Evolutionary conservation across 2,329 filamentous ascomycete species (phyloP).

Genomic region (Coleophoma crateriformis): DNA sequence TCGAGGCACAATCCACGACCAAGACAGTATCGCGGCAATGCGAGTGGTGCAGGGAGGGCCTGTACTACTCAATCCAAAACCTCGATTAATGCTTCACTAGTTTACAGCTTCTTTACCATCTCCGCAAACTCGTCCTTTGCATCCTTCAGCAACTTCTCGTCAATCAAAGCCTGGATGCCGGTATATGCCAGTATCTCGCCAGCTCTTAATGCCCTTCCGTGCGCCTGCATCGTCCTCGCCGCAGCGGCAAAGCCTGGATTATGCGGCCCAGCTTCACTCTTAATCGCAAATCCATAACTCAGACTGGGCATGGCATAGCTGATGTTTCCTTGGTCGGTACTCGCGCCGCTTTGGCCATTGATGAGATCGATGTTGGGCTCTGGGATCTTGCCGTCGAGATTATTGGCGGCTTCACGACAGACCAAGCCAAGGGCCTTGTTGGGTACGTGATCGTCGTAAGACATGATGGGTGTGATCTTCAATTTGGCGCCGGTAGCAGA

Average conservation of each 20-base stretch:
- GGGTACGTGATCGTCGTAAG: constrained; percentile 50
- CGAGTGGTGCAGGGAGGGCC: too few species aligned
- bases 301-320: constrained; percentile 52
- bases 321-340: constrained; percentile 55
- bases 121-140: constrained; percentile 35
- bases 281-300: constrained; percentile 45
- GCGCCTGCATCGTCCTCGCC: constrained; percentile 41
- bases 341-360: constrained; percentile 40
- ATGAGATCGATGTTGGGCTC: constrained; percentile 34
- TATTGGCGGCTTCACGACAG: constrained; percentile 40
- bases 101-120: constrained; percentile 1
- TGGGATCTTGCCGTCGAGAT: constrained; percentile 29
- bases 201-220: constrained; percentile 38
- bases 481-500: constrained; percentile 44
- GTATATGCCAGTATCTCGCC: constrained; percentile 43
- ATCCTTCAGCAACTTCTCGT: constrained; percentile 33
- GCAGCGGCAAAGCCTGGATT: constrained; percentile 45
- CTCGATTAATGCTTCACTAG: too few species aligned
- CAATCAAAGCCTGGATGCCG: constrained; percentile 39
- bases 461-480: constrained; percentile 33
- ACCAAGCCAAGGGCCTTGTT: constrained; percentile 41
- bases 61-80: too few species aligned
- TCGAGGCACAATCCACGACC: too few species aligned
- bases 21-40: too few species aligned
- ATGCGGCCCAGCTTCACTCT: constrained; percentile 39